Evolutionary conservation across 208 protist genomes (phyloP).

Genomic region (Willaertia magna): DNA sequence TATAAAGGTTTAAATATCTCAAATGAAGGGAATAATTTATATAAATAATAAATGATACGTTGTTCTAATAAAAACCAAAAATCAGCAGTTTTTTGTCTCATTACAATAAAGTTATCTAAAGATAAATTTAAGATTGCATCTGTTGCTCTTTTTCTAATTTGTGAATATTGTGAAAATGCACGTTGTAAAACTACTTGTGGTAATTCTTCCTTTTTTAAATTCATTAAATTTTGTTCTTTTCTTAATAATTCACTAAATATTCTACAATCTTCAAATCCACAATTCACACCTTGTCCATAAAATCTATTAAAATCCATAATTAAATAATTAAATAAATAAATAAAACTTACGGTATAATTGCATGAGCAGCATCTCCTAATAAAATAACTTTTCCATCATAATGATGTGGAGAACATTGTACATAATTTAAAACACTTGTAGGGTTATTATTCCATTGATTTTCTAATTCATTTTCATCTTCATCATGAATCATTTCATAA

Average conservation of each 20-base stretch:
- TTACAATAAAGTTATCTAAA: conserved; percentile 21
- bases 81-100: neutral
- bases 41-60: neutral
- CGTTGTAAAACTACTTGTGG: neutral
- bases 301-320: too few relatives aligned
- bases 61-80: neutral
- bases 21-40: neutral
- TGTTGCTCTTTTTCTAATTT: conserved; percentile 11
- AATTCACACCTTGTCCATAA: conserved; percentile 31
- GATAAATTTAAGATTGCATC: conserved; percentile 21
- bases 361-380: conserved; percentile 28
- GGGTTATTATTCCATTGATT: conserved; percentile 18
- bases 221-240: neutral
- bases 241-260: neutral
- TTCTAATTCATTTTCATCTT: too few relatives aligned
- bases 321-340: too few relatives aligned
- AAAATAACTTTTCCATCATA: conserved; percentile 7
- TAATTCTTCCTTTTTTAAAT: neutral
- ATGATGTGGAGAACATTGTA: conserved; percentile 9
- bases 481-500: neutral
- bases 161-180: neutral
- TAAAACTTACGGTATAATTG: too few relatives aligned
- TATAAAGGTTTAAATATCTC: neutral
- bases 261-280: conserved; percentile 20
- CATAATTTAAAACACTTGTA: neutral